Conservation (phyloP, 176 grass and related monocot species). For the Chloris gayana region DNA sequence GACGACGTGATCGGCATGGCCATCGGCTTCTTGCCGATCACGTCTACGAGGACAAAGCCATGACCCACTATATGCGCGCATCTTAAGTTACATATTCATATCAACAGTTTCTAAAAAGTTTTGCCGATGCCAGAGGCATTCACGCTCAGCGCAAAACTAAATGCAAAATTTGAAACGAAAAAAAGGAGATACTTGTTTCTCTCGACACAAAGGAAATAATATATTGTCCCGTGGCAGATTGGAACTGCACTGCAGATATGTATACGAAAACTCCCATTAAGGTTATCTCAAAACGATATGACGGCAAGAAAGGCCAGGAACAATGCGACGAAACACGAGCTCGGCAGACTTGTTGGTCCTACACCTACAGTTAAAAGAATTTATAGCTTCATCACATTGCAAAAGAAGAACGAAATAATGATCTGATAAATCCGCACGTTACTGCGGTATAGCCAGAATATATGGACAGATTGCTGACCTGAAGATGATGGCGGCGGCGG, state of each 20-base stretch:
- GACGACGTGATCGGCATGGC: not conserved
- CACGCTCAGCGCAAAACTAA: not conserved
- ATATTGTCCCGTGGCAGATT: not conserved
- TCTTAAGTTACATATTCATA: not conserved
- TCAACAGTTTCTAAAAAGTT: not conserved
- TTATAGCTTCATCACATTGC: not conserved
- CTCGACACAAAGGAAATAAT: not conserved
- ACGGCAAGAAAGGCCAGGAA: conserved; percentile 9
- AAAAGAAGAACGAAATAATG: not conserved
- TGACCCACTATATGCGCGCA: not conserved
- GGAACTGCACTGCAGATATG: not conserved
- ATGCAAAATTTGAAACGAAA: not conserved
- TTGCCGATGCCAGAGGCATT: too few species aligned
- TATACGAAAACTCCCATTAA: not conserved
- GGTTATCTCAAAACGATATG: not conserved
- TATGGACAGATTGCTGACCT: conserved; percentile 8
- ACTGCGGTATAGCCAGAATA: not conserved
- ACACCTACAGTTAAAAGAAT: not conserved
- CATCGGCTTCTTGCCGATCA: not conserved
- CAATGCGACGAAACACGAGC: not conserved
- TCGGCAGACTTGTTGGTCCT: conserved; percentile 7
- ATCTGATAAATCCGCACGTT: not conserved
- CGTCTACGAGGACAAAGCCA: not conserved
- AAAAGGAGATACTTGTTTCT: not conserved
- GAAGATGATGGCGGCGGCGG: conserved; percentile 11